Conservation (phyloP, 441 rosid genomes). For the Hura crepitans region DNA sequence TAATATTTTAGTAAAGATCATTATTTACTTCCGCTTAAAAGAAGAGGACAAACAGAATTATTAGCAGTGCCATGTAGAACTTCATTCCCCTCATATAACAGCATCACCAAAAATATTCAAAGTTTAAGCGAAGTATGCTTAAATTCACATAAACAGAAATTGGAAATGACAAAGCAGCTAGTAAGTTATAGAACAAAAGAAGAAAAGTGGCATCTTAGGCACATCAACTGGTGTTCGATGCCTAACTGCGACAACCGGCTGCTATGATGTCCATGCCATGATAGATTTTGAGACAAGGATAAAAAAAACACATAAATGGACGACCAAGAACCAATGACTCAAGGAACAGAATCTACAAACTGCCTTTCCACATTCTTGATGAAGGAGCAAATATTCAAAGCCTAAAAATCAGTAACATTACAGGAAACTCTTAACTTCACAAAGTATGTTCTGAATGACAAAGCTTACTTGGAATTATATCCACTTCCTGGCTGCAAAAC, state of each 20-base stretch:
- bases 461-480: slow-evolving; percentile 88
- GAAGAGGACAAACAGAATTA: neutral
- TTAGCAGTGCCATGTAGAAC: neutral
- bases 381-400: neutral
- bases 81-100: neutral
- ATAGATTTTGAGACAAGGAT: neutral
- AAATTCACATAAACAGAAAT: neutral
- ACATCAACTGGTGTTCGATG: neutral
- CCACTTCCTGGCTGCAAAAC: slow-evolving; percentile 98
- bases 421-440: neutral
- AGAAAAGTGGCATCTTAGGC: neutral
- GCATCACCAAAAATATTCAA: neutral
- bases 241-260: neutral
- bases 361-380: neutral
- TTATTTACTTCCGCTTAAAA: neutral
- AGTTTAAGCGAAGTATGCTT: neutral
- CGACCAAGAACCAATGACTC: neutral
- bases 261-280: neutral
- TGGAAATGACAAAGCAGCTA: neutral
- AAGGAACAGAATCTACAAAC: slow-evolving; percentile 1
- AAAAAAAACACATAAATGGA: neutral
- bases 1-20: neutral
- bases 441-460: slow-evolving; percentile 9
- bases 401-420: neutral
- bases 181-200: neutral